Evolutionary conservation across 441 rosid genomes (phyloP), one percentile per base, ranked within the genome.

Genomic region (Adansonia gregorii): DNA sequence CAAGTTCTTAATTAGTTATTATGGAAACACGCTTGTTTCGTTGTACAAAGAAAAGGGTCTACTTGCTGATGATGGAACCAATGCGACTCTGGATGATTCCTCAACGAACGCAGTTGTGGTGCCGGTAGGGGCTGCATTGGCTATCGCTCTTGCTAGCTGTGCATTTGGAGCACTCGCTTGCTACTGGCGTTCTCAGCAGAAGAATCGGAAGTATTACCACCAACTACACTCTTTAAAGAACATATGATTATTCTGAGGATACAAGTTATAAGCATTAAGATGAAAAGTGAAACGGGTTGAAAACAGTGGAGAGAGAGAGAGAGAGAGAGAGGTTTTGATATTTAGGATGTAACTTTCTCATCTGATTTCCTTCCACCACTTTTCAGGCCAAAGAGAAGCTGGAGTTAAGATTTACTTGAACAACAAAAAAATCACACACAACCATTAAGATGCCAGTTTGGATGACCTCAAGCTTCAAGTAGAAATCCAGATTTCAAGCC

Each of bases 111-210:
- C 97, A n/a, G 82, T 96, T 8, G 96, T 91, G 72, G 98, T 96
- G 72, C 99, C 98, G 3, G 78, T 93, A 49, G 99, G 98, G 67
- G 99, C 98, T 58, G 99, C 98, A 17, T 84, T 96, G 87, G 99
- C 98, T 15, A 92, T 96, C 72, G 98, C 98, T 31, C 77, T 96
- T 15, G 97, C 97, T 71, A 96, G 98, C 89, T 93, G 98, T 84
- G 97, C 98, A 51, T 96, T 96, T 79, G 98, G 98, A 77, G 99
- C 96, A 0, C 97, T 96, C 11, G 98, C 99, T 10, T 96, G 97
- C 87, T 96, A 90, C 88, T 96, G 99, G 98, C 94, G 99, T 35
- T 89, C 98, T 7, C 97, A 83, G 79, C 98, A 96, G 91, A 96
- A 96, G 94, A 96, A 86, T 83, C 91, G 94, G 74, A 96, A 94